These are phyloP conservation scores for Phoma sp. DNA, from an alignment of 2,329 filamentous ascomycete species.

Conservation along the genomic window DNA sequence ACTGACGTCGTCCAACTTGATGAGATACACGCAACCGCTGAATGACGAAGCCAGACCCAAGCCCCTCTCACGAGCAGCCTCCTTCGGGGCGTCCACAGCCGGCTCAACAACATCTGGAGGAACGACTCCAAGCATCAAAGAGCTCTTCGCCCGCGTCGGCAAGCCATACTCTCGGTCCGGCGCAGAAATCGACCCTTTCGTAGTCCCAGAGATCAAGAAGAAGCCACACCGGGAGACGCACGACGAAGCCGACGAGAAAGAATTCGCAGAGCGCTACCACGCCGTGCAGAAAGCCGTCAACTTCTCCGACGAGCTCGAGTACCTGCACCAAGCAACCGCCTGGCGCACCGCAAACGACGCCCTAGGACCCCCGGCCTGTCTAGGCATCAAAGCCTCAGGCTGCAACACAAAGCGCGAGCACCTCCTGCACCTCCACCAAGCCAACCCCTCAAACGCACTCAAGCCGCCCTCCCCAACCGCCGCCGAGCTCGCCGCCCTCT, in stretches of 20 bases:
- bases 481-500: slow-evolving; percentile 4
- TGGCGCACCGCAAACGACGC: slow-evolving; percentile 18
- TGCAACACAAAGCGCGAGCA: slow-evolving; percentile 37
- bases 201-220: slow-evolving; percentile 6
- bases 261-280: slow-evolving; percentile 26
- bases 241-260: slow-evolving; percentile 19
- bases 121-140: slow-evolving; percentile 30
- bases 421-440: slow-evolving; percentile 22
- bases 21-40: slow-evolving; percentile 23
- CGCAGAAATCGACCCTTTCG: slow-evolving; percentile 23
- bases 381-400: slow-evolving; percentile 33
- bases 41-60: slow-evolving; percentile 20
- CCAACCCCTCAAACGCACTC: slow-evolving; percentile 11
- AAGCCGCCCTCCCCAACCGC: slow-evolving; percentile 5
- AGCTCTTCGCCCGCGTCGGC: slow-evolving; percentile 26
- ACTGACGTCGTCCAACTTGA: slow-evolving; percentile 26
- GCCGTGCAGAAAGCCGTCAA: slow-evolving; percentile 28
- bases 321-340: slow-evolving; percentile 20
- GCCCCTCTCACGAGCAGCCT: slow-evolving; percentile 14
- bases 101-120: slow-evolving; percentile 22
- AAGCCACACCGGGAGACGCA: slow-evolving; percentile 23
- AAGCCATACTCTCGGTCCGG: slow-evolving; percentile 30
- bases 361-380: slow-evolving; percentile 26
- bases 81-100: slow-evolving; percentile 7
- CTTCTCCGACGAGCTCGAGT: slow-evolving; percentile 34